These are phyloP conservation scores for Cyberlindnera nakhonratchasimensis DNA, from an alignment of 805 yeast genomes.

Conservation along the genomic window DNA sequence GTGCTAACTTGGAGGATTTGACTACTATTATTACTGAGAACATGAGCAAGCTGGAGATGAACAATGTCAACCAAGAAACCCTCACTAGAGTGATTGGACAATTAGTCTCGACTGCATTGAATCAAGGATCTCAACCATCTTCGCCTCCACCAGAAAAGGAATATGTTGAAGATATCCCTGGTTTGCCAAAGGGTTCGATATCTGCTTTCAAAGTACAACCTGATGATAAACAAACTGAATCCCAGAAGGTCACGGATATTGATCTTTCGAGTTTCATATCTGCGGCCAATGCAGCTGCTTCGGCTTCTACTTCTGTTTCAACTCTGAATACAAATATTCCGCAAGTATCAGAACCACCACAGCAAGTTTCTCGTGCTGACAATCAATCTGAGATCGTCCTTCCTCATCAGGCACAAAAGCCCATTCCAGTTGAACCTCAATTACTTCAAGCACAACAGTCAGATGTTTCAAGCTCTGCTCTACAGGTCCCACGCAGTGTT, in stretches of 20 bases:
- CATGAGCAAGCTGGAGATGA: constrained; percentile 40
- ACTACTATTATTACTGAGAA: constrained; percentile 27
- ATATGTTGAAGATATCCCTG: constrained; percentile 20
- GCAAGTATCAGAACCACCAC: not conserved
- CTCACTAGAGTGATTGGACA: constrained; percentile 26
- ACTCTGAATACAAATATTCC: not conserved
- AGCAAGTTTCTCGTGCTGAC: constrained; percentile 1
- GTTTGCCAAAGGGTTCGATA: constrained; percentile 30
- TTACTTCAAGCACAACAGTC: too few species aligned
- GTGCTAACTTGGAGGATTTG: constrained; percentile 30
- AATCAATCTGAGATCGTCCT: not conserved
- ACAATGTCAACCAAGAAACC: constrained; percentile 40
- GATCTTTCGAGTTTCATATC: constrained; percentile 9
- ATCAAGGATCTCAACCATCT: constrained; percentile 10
- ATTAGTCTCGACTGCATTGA: constrained; percentile 22
- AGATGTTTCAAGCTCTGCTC: not conserved
- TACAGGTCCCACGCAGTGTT: not conserved
- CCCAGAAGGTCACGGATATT: not conserved
- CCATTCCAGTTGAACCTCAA: not conserved
- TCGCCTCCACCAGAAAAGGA: constrained; percentile 9
- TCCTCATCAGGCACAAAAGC: not conserved
- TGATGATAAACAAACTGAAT: not conserved
- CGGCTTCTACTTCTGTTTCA: not conserved
- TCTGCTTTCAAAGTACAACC: constrained; percentile 30
- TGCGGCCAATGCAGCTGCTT: constrained; percentile 3